Evolutionary conservation across 306 rosid genomes (phyloP), one percentile per base, ranked within the genome.

Genomic region (Calophaca sinica): DNA sequence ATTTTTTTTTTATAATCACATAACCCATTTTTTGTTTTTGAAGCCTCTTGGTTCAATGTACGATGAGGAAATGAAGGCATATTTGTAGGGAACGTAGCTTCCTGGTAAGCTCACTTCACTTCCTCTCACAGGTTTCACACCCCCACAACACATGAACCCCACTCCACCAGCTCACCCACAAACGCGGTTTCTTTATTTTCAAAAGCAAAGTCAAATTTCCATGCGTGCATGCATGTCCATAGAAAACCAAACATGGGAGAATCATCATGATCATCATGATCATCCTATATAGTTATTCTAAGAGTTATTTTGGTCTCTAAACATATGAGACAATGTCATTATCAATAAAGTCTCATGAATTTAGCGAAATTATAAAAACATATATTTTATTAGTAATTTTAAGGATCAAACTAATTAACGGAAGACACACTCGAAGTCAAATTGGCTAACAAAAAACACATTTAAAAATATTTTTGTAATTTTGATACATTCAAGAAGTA

Each of bases 171-270:
- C 15, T 73, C 41, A 46, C 3, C 8, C 26, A 73, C 13, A n/a
- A 28, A 6, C 74, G 53, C 66, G 67, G 6, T 42, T 75, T 73
- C 26, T 60, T 60, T n/a, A 7, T 7, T 54, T 82, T 54, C 61
- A 46, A 44, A 73, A 29, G 66, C 11, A 72, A 48, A 81, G 70
- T 81, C 86, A 77, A 70, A 64, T 14, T 38, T 77, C 51, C 77
- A 72, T 67, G 11, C 73, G 54, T 52, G 44, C 29, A 49, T 69
- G 55, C 61, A 45, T 55, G 51, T 73, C 9, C 60, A 31, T 4
- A 9, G 58, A 9, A 71, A 6, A 53, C 58, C 32, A 15, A 57
- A 2, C 58, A 11, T 29, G 32, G 53, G 11, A 66, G 72, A 71
- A 76, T 20, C 13, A 20, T 20, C 26, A 20, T 20, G 1, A 20